Evolutionary conservation across 2,329 filamentous ascomycete genomes (phyloP).

Genomic region (Aureobasidium sp.): DNA sequence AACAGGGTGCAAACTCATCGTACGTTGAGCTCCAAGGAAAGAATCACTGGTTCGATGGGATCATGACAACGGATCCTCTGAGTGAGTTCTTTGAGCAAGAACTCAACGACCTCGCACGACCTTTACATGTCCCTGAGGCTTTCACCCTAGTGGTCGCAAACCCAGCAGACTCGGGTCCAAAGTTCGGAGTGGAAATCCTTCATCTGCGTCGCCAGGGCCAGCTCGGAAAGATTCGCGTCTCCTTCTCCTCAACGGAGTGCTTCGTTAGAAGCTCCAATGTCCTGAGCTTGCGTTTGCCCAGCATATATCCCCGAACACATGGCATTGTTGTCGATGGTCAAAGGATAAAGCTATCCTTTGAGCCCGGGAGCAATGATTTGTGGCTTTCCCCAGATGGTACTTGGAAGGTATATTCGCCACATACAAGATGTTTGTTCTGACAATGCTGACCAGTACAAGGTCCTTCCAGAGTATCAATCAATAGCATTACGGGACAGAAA

Average conservation of each 20-base stretch:
- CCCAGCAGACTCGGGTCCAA: slow-evolving; percentile 46
- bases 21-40: slow-evolving; percentile 46
- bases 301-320: slow-evolving; percentile 8
- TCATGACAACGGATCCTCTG: slow-evolving; percentile 47
- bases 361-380: neutral
- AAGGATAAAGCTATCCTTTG: neutral
- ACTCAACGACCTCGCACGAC: slow-evolving; percentile 25
- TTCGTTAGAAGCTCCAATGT: slow-evolving; percentile 39
- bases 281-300: slow-evolving; percentile 23
- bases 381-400: neutral
- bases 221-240: slow-evolving; percentile 43
- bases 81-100: slow-evolving; percentile 41
- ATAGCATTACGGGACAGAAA: slow-evolving; percentile 32
- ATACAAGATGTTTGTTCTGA: neutral
- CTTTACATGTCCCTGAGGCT: slow-evolving; percentile 21
- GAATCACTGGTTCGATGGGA: slow-evolving; percentile 49
- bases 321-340: slow-evolving; percentile 7
- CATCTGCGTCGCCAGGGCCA: slow-evolving; percentile 45
- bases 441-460: slow-evolving; percentile 4
- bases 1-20: slow-evolving; percentile 35
- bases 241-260: slow-evolving; percentile 29
- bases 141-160: slow-evolving; percentile 47
- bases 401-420: neutral
- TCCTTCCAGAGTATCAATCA: neutral
- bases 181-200: slow-evolving; percentile 45